phyloP scores from a whole-genome alignment of 257 asterid genomes.

The Penstemon newberryi region DNA sequence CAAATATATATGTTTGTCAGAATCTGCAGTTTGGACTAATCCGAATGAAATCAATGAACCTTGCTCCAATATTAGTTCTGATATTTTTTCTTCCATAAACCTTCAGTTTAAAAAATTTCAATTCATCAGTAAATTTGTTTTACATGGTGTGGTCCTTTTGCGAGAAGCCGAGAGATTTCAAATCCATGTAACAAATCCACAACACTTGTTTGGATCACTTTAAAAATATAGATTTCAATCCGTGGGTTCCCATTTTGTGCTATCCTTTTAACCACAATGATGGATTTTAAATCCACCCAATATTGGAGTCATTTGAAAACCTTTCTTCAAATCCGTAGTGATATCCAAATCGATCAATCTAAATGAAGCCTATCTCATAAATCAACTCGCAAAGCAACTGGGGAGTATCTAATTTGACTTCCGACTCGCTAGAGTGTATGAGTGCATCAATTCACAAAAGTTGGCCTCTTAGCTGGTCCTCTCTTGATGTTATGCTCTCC shows the following conservation, averaged over 20 bases:
- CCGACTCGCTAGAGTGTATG: not conserved
- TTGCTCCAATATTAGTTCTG: not conserved
- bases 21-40: constrained; percentile 10
- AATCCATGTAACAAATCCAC: no score
- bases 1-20: not conserved
- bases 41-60: constrained; percentile 12
- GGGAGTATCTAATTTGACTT: not conserved
- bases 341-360: no score
- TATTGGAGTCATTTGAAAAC: no score
- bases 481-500: not conserved
- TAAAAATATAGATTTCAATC: no score
- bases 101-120: constrained; percentile 1
- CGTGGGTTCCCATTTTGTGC: no score
- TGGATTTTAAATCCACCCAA: no score
- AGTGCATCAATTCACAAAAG: not conserved
- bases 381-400: not conserved
- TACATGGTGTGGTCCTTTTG: not conserved
- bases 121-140: not conserved
- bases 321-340: no score
- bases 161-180: not conserved
- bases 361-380: not conserved
- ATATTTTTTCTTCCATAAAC: constrained; percentile 11
- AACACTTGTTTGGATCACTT: no score
- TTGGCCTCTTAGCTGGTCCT: not conserved
- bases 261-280: no score